A percentile compares a stretch with the other conserved stretches of the same genome.
Evolutionary conservation across 2,329 filamentous ascomycete species (phyloP).

Genomic region (Leptographium wingfieldii): DNA sequence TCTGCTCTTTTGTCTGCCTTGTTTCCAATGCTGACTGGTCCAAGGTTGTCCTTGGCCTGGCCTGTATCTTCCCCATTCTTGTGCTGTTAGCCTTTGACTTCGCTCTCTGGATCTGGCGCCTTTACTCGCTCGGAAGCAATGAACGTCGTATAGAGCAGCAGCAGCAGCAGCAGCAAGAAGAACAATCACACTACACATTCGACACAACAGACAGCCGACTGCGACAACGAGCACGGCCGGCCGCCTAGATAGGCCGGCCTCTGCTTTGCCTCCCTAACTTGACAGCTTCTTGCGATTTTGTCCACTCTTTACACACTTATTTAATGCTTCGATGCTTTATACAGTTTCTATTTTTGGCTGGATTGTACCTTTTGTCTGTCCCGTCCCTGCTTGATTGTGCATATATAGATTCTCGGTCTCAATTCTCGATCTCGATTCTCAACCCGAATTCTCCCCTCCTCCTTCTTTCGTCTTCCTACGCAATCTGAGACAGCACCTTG

Average conservation of each 20-base stretch:
- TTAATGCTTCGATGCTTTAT: neutral
- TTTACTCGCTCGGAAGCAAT: slow-evolving; percentile 16
- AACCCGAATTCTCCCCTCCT: neutral
- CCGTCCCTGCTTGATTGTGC: no score
- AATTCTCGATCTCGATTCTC: neutral
- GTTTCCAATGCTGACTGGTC: neutral
- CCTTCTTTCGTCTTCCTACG: slow-evolving; percentile 13
- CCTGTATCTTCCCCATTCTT: slow-evolving; percentile 33
- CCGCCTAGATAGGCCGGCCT: neutral
- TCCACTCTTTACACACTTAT: no score
- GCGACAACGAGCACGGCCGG: neutral
- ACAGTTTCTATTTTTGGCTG: neutral
- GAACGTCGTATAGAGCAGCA: slow-evolving; percentile 1
- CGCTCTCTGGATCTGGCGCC: slow-evolving; percentile 39
- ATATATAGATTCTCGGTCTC: neutral
- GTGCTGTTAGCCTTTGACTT: slow-evolving; percentile 39
- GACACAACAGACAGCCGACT: neutral
- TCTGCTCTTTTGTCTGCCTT: neutral
- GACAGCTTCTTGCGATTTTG: neutral
- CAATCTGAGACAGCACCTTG: slow-evolving; percentile 69
- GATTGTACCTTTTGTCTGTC: no score
- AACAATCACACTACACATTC: neutral
- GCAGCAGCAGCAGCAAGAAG: neutral
- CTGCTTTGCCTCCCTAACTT: neutral
- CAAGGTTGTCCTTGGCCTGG: slow-evolving; percentile 31